These are phyloP conservation scores for Chaetomium cochliodes DNA, from an alignment of 495 filamentous ascomycete genomes.

Conservation along the genomic window DNA sequence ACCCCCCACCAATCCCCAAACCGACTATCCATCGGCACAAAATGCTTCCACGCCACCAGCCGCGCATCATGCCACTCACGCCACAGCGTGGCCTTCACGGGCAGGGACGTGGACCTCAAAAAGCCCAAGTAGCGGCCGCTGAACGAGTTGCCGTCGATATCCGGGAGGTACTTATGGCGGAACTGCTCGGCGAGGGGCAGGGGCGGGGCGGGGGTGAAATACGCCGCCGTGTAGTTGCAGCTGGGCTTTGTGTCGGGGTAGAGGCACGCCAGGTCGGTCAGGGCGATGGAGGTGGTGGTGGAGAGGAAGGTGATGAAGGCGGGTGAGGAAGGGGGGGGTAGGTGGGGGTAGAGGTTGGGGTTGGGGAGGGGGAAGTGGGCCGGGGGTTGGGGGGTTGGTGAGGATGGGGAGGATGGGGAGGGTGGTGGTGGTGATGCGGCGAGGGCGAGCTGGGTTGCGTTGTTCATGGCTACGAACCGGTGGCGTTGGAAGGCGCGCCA, in stretches of 20 bases:
- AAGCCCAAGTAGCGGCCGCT: slow-evolving; percentile 70
- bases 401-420: too few species aligned
- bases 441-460: slow-evolving; percentile 55
- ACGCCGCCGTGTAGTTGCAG: slow-evolving; percentile 53
- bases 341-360: slow-evolving; percentile 38
- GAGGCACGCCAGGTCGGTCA: slow-evolving; percentile 46
- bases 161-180: slow-evolving; percentile 59
- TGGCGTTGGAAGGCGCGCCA: slow-evolving; percentile 72
- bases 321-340: slow-evolving; percentile 12
- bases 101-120: slow-evolving; percentile 60
- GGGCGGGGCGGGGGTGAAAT: slow-evolving; percentile 41
- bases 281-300: slow-evolving; percentile 41
- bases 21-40: slow-evolving; percentile 81
- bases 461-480: slow-evolving; percentile 68
- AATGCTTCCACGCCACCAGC: slow-evolving; percentile 69
- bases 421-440: slow-evolving; percentile 39
- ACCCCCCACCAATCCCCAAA: slow-evolving; percentile 74
- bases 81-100: slow-evolving; percentile 72
- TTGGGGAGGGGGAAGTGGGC: slow-evolving; percentile 42
- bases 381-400: neutral
- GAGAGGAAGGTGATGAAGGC: slow-evolving; percentile 41
- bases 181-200: slow-evolving; percentile 58
- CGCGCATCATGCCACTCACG: slow-evolving; percentile 73
- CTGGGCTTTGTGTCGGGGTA: neutral
- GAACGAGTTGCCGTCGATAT: slow-evolving; percentile 74